These are phyloP conservation scores for Heterobasidion irregulare DNA, from an alignment of 1,284 basidiomycete genomes.

Conservation along the genomic window DNA sequence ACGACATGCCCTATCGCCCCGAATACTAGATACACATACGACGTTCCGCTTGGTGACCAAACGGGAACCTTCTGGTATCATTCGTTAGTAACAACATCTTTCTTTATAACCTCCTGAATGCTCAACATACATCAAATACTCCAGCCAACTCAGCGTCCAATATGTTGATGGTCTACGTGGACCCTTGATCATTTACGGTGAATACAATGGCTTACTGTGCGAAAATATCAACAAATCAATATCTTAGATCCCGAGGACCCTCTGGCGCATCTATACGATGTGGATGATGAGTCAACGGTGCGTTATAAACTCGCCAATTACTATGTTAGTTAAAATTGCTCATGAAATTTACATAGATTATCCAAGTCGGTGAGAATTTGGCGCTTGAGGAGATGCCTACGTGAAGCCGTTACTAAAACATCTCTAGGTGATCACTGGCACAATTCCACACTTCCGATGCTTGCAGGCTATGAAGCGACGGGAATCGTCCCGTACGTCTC, in stretches of 20 bases:
- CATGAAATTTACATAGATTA: background rate
- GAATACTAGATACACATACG: background rate
- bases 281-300: background rate
- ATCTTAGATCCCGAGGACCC: background rate
- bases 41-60: background rate
- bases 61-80: background rate
- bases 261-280: background rate
- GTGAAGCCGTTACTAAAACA: too few species aligned
- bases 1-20: background rate
- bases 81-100: background rate
- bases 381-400: too few species aligned
- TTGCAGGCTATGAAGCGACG: background rate
- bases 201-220: background rate
- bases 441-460: background rate
- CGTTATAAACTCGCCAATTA: background rate
- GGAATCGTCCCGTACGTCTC: background rate
- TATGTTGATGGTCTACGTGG: background rate
- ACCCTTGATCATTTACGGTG: background rate
- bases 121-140: background rate
- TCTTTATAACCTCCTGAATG: background rate
- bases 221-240: too few species aligned
- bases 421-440: background rate
- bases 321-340: background rate
- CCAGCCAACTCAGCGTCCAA: background rate
- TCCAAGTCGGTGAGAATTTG: background rate